A percentile compares a stretch with the other conserved stretches of the same genome.
Conservation (phyloP, 1,284 basidiomycete genomes). For the Apiotrichum siamense region DNA sequence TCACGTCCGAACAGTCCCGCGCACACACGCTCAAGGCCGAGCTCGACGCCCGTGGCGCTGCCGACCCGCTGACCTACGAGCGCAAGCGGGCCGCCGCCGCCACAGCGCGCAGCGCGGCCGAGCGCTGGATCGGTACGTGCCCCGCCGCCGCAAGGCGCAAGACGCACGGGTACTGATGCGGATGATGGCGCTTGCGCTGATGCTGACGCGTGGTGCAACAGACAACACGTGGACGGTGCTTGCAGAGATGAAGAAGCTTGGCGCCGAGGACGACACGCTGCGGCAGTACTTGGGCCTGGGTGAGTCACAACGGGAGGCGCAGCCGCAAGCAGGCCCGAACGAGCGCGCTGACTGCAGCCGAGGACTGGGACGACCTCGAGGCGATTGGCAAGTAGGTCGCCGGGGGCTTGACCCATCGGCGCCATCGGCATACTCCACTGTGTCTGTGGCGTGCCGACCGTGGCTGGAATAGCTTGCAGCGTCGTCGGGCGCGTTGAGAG, state of each 20-base stretch:
- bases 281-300: slow-evolving; percentile 32
- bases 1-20: slow-evolving; percentile 32
- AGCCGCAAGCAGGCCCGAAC: too few species aligned
- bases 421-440: too few species aligned
- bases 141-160: too few species aligned
- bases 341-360: slow-evolving; percentile 11
- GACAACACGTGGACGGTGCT: slow-evolving; percentile 40
- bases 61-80: slow-evolving; percentile 72
- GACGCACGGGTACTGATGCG: too few species aligned
- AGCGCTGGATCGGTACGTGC: slow-evolving; percentile 78
- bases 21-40: slow-evolving; percentile 51
- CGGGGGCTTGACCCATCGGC: too few species aligned
- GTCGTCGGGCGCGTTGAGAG: too few species aligned
- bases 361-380: slow-evolving; percentile 24
- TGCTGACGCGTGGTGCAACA: too few species aligned
- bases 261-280: slow-evolving; percentile 19
- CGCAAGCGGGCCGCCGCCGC: slow-evolving; percentile 62
- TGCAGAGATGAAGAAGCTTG: slow-evolving; percentile 1
- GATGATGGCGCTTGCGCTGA: too few species aligned
- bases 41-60: slow-evolving; percentile 62
- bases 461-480: too few species aligned
- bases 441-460: too few species aligned
- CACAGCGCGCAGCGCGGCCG: slow-evolving; percentile 69
- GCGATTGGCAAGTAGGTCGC: not conserved
- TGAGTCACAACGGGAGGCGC: slow-evolving; percentile 15